A percentile compares a stretch with the other conserved stretches of the same genome.
phyloP scores from a whole-genome alignment of 495 filamentous ascomycete genomes.

The Xylona heveae region DNA sequence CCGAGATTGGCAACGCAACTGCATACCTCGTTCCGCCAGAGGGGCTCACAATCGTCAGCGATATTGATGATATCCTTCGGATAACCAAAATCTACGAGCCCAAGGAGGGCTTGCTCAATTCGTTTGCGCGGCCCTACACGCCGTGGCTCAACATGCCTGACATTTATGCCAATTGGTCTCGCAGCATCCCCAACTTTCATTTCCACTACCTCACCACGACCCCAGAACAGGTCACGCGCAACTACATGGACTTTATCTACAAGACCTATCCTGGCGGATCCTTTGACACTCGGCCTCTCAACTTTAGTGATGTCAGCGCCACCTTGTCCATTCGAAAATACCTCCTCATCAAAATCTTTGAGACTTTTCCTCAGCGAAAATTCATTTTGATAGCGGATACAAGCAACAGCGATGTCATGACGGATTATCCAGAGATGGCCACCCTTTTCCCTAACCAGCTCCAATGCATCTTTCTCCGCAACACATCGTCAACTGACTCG shows the following conservation, averaged over 20 bases:
- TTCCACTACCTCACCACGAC: constrained; percentile 77
- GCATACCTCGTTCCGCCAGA: constrained; percentile 39
- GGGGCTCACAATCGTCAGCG: constrained; percentile 4
- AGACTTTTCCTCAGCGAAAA: constrained; percentile 51
- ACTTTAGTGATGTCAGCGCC: constrained; percentile 51
- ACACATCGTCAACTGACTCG: constrained; percentile 43
- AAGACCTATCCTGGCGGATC: constrained; percentile 45
- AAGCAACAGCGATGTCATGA: constrained; percentile 59
- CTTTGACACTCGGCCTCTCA: constrained; percentile 59
- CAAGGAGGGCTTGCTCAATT: constrained; percentile 49
- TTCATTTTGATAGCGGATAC: constrained; percentile 64
- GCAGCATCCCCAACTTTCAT: constrained; percentile 36
- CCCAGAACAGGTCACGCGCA: constrained; percentile 54
- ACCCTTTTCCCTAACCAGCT: constrained; percentile 44
- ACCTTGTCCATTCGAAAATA: constrained; percentile 47
- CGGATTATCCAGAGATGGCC: constrained; percentile 43
- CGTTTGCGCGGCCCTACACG: constrained; percentile 46
- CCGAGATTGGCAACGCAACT: constrained; percentile 46
- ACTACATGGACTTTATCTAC: constrained; percentile 69
- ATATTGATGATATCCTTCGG: constrained; percentile 40
- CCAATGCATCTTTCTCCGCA: constrained; percentile 63
- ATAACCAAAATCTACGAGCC: constrained; percentile 69
- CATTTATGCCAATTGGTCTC: constrained; percentile 46
- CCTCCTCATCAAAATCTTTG: constrained; percentile 46
- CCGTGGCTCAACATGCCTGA: constrained; percentile 65